phyloP scores from a whole-genome alignment of 2,329 filamentous ascomycete species.

The Phialocephala sp. region DNA sequence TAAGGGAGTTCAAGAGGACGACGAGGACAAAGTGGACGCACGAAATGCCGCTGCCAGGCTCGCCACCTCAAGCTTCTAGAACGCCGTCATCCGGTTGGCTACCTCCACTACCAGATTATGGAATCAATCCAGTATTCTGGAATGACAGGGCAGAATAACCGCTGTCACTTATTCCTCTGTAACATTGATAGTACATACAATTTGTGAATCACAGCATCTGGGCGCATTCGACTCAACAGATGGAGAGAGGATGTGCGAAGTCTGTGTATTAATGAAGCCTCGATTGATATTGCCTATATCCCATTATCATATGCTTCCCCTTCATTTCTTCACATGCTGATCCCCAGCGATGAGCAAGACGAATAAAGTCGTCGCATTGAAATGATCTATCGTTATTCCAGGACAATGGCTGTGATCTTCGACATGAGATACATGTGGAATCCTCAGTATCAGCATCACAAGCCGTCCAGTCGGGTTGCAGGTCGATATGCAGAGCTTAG shows the following conservation, averaged over 20 bases:
- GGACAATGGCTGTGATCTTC: slow-evolving; percentile 30
- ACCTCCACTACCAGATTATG: not conserved
- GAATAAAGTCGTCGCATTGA: slow-evolving; percentile 9
- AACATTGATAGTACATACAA: slow-evolving; percentile 28
- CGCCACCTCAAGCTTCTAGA: slow-evolving; percentile 25
- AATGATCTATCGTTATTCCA: slow-evolving; percentile 26
- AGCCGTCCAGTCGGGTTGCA: slow-evolving; percentile 27
- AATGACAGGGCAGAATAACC: slow-evolving; percentile 14
- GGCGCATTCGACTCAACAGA: slow-evolving; percentile 1
- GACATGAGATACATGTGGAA: slow-evolving; percentile 17
- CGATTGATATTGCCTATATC: slow-evolving; percentile 5
- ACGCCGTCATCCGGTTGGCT: slow-evolving; percentile 5
- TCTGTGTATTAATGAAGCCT: slow-evolving; percentile 4
- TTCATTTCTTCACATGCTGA: slow-evolving; percentile 17
- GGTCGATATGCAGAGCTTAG: slow-evolving; percentile 19
- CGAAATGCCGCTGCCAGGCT: slow-evolving; percentile 68
- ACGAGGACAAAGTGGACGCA: slow-evolving; percentile 93
- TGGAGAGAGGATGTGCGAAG: slow-evolving; percentile 18
- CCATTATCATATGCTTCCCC: slow-evolving; percentile 4
- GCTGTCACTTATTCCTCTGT: slow-evolving; percentile 21
- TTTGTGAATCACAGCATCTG: slow-evolving; percentile 24
- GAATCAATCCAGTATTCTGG: slow-evolving; percentile 21
- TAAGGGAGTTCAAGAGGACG: slow-evolving; percentile 76
- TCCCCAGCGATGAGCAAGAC: slow-evolving; percentile 21
- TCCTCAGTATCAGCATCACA: not conserved